Conservation (phyloP, 306 rosid genomes). For the Hippophae rhamnoides region DNA sequence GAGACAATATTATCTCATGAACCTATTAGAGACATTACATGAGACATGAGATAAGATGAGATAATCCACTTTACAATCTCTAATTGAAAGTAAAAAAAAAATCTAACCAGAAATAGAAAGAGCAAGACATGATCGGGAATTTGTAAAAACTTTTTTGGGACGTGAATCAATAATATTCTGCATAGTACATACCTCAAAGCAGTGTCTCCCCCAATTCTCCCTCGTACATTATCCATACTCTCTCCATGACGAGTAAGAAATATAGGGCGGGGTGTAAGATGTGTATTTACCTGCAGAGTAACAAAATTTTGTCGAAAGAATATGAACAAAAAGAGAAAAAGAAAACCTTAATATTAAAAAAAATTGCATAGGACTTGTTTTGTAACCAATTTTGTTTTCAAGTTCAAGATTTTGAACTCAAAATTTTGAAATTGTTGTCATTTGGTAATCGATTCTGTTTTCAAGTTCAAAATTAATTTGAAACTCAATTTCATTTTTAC, state of each 20-base stretch:
- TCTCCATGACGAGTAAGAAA: constrained; percentile 97
- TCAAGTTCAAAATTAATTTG: too few species aligned
- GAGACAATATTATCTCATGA: too few species aligned
- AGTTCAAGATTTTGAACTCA: too few species aligned
- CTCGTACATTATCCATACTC: constrained; percentile 93
- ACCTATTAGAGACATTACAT: too few species aligned
- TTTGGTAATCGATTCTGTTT: too few species aligned
- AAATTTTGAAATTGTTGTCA: too few species aligned
- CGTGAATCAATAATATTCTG: constrained; percentile 1
- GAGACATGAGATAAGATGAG: too few species aligned
- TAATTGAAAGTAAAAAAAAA: too few species aligned
- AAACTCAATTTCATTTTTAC: too few species aligned
- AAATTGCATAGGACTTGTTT: background rate
- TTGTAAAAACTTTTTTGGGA: background rate
- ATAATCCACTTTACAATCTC: too few species aligned
- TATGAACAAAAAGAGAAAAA: background rate
- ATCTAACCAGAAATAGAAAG: background rate
- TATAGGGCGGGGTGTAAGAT: constrained; percentile 97
- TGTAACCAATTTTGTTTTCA: too few species aligned
- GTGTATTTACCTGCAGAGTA: constrained; percentile 74
- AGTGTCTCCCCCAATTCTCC: constrained; percentile 89
- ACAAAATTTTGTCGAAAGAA: background rate
- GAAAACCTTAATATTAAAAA: background rate
- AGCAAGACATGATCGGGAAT: background rate
- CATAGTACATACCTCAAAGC: constrained; percentile 52